A percentile compares a stretch with the other conserved stretches of the same genome.
phyloP scores from a whole-genome alignment of 2,329 filamentous ascomycete species.

The Cordyceps militaris region DNA sequence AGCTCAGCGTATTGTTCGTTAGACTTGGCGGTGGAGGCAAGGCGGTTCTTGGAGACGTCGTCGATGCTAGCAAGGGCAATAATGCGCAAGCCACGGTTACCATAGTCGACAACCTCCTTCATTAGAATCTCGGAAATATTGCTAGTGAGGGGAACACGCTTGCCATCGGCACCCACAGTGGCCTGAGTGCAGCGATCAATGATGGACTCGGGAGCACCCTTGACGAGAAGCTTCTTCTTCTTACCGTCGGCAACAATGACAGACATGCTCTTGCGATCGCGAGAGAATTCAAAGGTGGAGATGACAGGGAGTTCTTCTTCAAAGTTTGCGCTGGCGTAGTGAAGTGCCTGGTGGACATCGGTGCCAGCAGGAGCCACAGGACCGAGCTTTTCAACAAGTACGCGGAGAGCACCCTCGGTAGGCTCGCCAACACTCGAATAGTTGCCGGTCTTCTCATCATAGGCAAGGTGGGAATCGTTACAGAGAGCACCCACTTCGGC shows the following conservation, averaged over 20 bases:
- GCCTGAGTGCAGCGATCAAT: slow-evolving; percentile 85
- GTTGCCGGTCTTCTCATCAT: slow-evolving; percentile 65
- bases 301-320: slow-evolving; percentile 68
- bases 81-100: slow-evolving; percentile 85
- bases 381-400: slow-evolving; percentile 89
- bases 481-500: slow-evolving; percentile 67
- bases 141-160: slow-evolving; percentile 63
- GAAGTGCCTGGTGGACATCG: slow-evolving; percentile 57
- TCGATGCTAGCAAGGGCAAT: slow-evolving; percentile 87
- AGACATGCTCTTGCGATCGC: slow-evolving; percentile 98
- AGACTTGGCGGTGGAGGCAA: slow-evolving; percentile 69
- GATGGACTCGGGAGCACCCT: slow-evolving; percentile 91
- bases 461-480: slow-evolving; percentile 79
- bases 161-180: slow-evolving; percentile 70
- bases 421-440: slow-evolving; percentile 88
- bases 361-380: slow-evolving; percentile 57
- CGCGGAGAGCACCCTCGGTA: slow-evolving; percentile 87
- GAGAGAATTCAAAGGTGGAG: slow-evolving; percentile 92
- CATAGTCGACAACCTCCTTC: slow-evolving; percentile 80
- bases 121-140: slow-evolving; percentile 64
- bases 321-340: slow-evolving; percentile 79
- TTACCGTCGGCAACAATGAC: slow-evolving; percentile 70
- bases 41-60: slow-evolving; percentile 61
- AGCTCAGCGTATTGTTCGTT: slow-evolving; percentile 77
- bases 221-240: slow-evolving; percentile 79